Percentiles rank a stretch among this genome's conserved stretches.
These are phyloP conservation scores for Aspergillus calidoustus DNA, from an alignment of 2,329 filamentous ascomycete species.

Conservation along the genomic window DNA sequence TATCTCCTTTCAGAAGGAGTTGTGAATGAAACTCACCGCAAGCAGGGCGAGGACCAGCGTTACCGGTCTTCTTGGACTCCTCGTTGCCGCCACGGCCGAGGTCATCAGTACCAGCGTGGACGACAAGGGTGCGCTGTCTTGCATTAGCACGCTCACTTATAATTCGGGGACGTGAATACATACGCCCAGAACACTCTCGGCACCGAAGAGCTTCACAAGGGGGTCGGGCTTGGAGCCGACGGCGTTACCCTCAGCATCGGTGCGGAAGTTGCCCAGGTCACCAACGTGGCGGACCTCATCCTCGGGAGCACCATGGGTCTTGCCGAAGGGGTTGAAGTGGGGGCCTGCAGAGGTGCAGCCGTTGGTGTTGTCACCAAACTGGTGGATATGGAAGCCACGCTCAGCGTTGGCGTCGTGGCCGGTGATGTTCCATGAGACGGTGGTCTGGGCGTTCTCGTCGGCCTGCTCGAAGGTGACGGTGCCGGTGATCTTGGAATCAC, in stretches of 20 bases:
- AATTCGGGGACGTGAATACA: constrained; percentile 30
- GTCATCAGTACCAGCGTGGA: constrained; percentile 94
- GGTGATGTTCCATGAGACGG: constrained; percentile 86
- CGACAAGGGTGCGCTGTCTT: constrained; percentile 83
- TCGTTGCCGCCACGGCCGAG: constrained; percentile 90
- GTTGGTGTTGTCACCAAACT: constrained; percentile 99
- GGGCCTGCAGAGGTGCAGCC: constrained; percentile 98
- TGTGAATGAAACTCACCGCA: constrained; percentile 69
- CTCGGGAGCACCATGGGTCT: constrained; percentile 85
- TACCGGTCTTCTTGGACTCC: constrained; percentile 98
- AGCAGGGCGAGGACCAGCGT: constrained; percentile 89
- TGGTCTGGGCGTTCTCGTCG: constrained; percentile 79
- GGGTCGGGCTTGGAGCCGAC: constrained; percentile 80
- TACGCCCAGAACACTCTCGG: constrained; percentile 93
- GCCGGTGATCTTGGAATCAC: constrained; percentile 93
- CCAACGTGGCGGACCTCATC: constrained; percentile 92
- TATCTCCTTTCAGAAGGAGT: not conserved
- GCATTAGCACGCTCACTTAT: constrained; percentile 20
- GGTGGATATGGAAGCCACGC: constrained; percentile 98
- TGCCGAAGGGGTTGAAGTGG: constrained; percentile 97
- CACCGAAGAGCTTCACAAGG: constrained; percentile 92
- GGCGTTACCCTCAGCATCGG: constrained; percentile 88
- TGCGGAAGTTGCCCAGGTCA: constrained; percentile 97
- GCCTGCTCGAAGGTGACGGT: constrained; percentile 95
- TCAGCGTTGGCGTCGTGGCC: constrained; percentile 94